Evolutionary conservation across 306 rosid species (phyloP).

Genomic region (Fragaria vesca): DNA sequence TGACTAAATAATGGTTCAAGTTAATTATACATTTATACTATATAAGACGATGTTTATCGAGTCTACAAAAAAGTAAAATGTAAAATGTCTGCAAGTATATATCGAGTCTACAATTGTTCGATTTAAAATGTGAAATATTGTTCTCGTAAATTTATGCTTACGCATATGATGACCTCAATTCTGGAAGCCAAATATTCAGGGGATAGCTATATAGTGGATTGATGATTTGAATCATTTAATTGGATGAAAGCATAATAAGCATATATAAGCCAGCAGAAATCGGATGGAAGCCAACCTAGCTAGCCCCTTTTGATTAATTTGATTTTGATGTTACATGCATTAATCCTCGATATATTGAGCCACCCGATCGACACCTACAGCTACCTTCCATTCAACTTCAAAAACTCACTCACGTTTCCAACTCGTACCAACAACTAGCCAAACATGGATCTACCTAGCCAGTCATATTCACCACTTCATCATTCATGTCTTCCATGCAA

Average conservation of each 20-base stretch:
- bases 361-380: neutral
- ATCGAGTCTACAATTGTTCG: too few relatives aligned
- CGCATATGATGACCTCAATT: neutral
- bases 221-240: too few relatives aligned
- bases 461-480: too few relatives aligned
- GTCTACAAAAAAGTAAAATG: neutral
- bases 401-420: neutral
- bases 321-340: neutral
- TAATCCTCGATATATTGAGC: neutral
- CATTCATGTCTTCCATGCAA: neutral
- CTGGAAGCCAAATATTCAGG: too few relatives aligned
- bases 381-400: conserved; percentile 19
- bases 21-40: too few relatives aligned
- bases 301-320: neutral
- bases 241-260: neutral
- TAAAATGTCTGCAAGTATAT: too few relatives aligned
- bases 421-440: conserved; percentile 4
- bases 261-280: neutral
- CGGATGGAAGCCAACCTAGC: neutral
- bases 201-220: too few relatives aligned
- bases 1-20: too few relatives aligned
- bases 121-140: too few relatives aligned
- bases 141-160: neutral
- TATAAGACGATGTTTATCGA: neutral
- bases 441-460: neutral